phyloP scores from a whole-genome alignment of 805 yeast species.

The Wilhelminamyces savonicus region DNA sequence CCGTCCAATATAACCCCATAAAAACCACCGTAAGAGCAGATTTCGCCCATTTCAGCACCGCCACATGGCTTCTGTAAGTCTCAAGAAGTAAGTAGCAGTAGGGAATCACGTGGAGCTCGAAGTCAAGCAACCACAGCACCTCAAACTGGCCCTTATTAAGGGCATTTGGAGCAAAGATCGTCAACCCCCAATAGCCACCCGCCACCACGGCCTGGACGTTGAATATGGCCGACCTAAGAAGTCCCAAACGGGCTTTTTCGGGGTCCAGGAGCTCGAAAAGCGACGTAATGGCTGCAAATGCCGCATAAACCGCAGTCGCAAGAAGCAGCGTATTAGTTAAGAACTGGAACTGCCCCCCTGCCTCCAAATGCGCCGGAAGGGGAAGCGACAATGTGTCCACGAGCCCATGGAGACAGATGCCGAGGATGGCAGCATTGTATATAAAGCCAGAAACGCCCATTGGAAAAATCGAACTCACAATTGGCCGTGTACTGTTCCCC shows the following conservation, averaged over 20 bases:
- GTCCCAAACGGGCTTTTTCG: too few relatives aligned
- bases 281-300: not conserved
- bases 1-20: constrained; percentile 10
- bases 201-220: constrained; percentile 19
- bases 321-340: constrained; percentile 16
- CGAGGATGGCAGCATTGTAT: too few relatives aligned
- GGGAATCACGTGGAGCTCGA: too few relatives aligned
- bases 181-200: constrained; percentile 16
- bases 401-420: constrained; percentile 9
- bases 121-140: too few relatives aligned
- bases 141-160: constrained; percentile 11
- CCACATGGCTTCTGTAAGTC: too few relatives aligned
- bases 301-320: constrained; percentile 3
- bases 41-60: too few relatives aligned
- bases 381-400: constrained; percentile 8
- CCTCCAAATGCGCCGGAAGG: constrained; percentile 12
- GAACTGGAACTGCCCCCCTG: constrained; percentile 19
- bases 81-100: too few relatives aligned
- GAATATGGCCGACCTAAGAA: constrained; percentile 2
- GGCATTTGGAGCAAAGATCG: constrained; percentile 8
- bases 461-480: too few relatives aligned
- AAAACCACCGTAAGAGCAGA: constrained; percentile 4
- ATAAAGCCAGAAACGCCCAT: too few relatives aligned
- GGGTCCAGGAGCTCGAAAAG: too few relatives aligned
- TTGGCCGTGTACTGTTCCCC: too few relatives aligned